Evolutionary conservation across 2,329 filamentous ascomycete species (phyloP), one percentile per base, ranked within the genome.

Genomic region (Exophiala mesophila): DNA sequence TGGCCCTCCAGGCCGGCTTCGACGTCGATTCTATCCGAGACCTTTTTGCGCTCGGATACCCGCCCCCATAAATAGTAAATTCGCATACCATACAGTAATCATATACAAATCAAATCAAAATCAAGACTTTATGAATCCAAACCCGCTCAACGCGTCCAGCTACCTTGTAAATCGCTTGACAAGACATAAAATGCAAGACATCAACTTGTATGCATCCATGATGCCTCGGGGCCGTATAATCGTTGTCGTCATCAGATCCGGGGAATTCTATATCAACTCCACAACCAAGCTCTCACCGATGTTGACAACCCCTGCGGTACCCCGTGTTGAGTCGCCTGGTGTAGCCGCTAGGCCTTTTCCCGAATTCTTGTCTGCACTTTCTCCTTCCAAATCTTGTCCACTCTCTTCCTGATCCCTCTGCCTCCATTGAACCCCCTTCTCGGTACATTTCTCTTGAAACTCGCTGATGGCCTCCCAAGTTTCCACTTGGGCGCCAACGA

Each of bases 271-370:
- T 21, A 15, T 6, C 12, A 41, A 40, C 20, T 36, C 36, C 13
- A 46, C 33, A n/a, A 32, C 47, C 15, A 50, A 18, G 37, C 47
- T 50, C 6, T 34, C 44, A 17, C 47, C 47, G 26, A 50, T 47
- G 16, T 50, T 36, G 16, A 50, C 17, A 3, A 41, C 20, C 10
- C 47, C 47, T 10, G 47, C 47, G 13, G 40, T 29, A 5, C 47
- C 47, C 8, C 44, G 28, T 10, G 32, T 36, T 10, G 19, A 21
- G 9, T 45, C 31, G 10, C 5, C 16, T 8, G 7, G 7, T 8
- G 12, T 18, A 6, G 15, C 32, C 5, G 17, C 16, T 19, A 9
- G 13, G 13, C n/a, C 29, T 17, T 9, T 18, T n/a, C n/a, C n/a
- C n/a, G n/a, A n/a, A n/a, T n/a, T n/a, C n/a, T n/a, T n/a, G n/a